phyloP scores from a whole-genome alignment of 2,329 filamentous ascomycete genomes.

The Monilinia polystroma region DNA sequence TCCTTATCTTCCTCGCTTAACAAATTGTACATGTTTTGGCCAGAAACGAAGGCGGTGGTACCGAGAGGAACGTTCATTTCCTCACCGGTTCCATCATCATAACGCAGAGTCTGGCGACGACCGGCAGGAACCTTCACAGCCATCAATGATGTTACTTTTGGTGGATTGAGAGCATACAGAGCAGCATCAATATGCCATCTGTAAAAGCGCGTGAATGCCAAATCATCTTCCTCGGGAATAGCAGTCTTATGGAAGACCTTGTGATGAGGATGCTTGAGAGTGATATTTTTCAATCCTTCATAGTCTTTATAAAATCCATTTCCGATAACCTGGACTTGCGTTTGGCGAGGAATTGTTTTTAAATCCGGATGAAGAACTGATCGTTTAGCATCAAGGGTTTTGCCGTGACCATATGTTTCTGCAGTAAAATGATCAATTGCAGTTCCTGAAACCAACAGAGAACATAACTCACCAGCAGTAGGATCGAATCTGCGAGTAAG shows the following conservation, averaged over 20 bases:
- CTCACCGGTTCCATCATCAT: constrained; percentile 70
- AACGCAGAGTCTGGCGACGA: constrained; percentile 64
- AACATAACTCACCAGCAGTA: constrained; percentile 41
- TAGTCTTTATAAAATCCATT: constrained; percentile 69
- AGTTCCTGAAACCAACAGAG: neutral
- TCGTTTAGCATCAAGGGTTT: constrained; percentile 64
- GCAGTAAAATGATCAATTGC: neutral
- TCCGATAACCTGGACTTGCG: constrained; percentile 77
- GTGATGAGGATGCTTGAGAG: constrained; percentile 73
- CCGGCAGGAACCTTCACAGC: constrained; percentile 71
- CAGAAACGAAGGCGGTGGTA: constrained; percentile 73
- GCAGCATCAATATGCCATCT: constrained; percentile 81
- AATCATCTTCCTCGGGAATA: constrained; percentile 62
- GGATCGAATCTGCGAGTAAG: constrained; percentile 75
- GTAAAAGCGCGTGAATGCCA: constrained; percentile 62
- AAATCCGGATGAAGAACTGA: constrained; percentile 72
- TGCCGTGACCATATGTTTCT: constrained; percentile 70
- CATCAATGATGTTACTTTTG: constrained; percentile 69
- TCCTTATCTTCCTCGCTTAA: constrained; percentile 65
- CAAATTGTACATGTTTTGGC: constrained; percentile 67
- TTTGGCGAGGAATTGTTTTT: constrained; percentile 77
- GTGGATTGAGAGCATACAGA: constrained; percentile 72
- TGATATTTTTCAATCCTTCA: constrained; percentile 68
- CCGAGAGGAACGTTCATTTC: constrained; percentile 68
- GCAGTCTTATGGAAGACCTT: constrained; percentile 68